These are phyloP conservation scores for bread wheat (Triticum aestivum) DNA, from an alignment of 176 grass and related monocot genomes.

Conservation along the genomic window IWGSC_CS_RefSeq_v2.1 NC_057798.1:194434351-194434850, in stretches of 20 bases:
- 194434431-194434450: not conserved
- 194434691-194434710: no score
- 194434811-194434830: no score
- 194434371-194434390: not conserved
- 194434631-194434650: not conserved
- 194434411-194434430: not conserved
- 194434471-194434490: not conserved
- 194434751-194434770: no score
- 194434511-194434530: not conserved
- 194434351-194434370: slow-evolving; percentile 11
- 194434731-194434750: no score
- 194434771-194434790: no score
- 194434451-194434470: not conserved
- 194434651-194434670: no score
- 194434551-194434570: not conserved
- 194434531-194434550: not conserved
- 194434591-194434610: not conserved
- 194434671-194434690: no score
- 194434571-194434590: not conserved
- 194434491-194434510: not conserved
- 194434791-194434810: no score
- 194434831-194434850: no score
- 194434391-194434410: slow-evolving; percentile 31
- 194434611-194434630: slow-evolving; percentile 10
- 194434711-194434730: no score